phyloP scores from a whole-genome alignment of 2,329 filamentous ascomycete genomes.

The Colletotrichum phormii region DNA sequence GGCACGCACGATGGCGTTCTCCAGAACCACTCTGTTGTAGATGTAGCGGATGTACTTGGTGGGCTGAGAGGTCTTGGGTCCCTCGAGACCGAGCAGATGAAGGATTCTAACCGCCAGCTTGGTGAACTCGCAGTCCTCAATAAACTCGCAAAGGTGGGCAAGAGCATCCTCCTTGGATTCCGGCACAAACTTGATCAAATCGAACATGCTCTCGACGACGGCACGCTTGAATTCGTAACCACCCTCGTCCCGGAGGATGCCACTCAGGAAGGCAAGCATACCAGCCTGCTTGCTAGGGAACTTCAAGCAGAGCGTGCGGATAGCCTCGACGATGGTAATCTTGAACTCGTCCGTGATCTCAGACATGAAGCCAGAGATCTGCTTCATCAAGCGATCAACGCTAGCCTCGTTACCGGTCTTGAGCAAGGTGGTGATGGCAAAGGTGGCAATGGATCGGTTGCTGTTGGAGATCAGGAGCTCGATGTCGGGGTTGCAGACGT shows the following conservation, averaged over 20 bases:
- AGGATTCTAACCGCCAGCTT: constrained; percentile 96
- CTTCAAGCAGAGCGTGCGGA: constrained; percentile 95
- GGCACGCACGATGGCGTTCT: constrained; percentile 95
- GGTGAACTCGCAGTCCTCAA: constrained; percentile 99
- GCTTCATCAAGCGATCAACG: constrained; percentile 97
- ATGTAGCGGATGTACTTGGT: constrained; percentile 99
- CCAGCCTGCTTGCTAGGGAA: constrained; percentile 98
- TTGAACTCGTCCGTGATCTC: constrained; percentile 99
- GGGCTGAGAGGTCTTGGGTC: constrained; percentile 92
- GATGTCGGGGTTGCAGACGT: constrained; percentile 96
- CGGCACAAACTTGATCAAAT: constrained; percentile 98
- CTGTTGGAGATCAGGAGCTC: constrained; percentile 96
- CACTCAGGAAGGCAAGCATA: constrained; percentile 96
- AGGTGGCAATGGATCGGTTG: constrained; percentile 97
- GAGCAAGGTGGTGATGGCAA: constrained; percentile 96
- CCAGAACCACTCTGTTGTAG: constrained; percentile 96
- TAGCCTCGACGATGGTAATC: constrained; percentile 99
- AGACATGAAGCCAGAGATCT: constrained; percentile 97
- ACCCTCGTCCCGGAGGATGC: constrained; percentile 95
- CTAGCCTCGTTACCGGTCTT: constrained; percentile 99
- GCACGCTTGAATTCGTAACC: constrained; percentile 98
- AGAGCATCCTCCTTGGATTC: constrained; percentile 86
- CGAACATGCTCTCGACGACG: constrained; percentile 99
- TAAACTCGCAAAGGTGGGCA: constrained; percentile 97
- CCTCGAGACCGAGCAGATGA: constrained; percentile 93